Conservation (phyloP, 2,329 filamentous ascomycete genomes). For the Beauveria bassiana region DNA sequence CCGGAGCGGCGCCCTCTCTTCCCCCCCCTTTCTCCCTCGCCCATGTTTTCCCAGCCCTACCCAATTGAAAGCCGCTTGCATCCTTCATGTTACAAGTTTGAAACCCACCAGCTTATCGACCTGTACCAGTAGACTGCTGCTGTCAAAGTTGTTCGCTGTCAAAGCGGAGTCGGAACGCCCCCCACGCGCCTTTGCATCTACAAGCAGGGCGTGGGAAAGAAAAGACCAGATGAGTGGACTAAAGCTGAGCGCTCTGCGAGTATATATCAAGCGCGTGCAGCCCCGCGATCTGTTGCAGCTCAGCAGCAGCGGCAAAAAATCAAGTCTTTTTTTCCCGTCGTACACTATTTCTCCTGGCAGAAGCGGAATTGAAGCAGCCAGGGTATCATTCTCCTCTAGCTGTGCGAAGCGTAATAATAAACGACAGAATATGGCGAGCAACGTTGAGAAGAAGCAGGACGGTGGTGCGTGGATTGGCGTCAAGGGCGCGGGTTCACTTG, state of each 20-base stretch:
- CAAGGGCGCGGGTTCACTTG: conserved; percentile 30
- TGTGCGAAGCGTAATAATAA: background rate
- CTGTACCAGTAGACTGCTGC: too few species aligned
- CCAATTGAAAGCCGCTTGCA: background rate
- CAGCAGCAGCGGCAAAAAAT: too few species aligned
- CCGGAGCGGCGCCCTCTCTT: too few species aligned
- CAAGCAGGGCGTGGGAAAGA: background rate
- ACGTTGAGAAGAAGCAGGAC: background rate
- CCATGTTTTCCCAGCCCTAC: too few species aligned
- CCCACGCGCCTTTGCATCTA: background rate
- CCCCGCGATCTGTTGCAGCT: background rate
- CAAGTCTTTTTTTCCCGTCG: background rate
- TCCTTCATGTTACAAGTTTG: too few species aligned
- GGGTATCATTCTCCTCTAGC: background rate
- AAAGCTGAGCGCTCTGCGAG: background rate
- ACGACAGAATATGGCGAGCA: background rate
- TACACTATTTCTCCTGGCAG: background rate
- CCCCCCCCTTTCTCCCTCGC: too few species aligned
- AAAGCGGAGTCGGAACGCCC: background rate
- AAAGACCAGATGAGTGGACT: background rate
- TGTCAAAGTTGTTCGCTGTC: too few species aligned
- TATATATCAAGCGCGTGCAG: background rate
- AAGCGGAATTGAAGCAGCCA: background rate
- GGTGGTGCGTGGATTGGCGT: conserved; percentile 29
- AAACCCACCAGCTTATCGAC: too few species aligned